A percentile compares a stretch with the other conserved stretches of the same genome.
Conservation (phyloP, 2,329 filamentous ascomycete genomes). For the Penicillium griseofulvum region DNA sequence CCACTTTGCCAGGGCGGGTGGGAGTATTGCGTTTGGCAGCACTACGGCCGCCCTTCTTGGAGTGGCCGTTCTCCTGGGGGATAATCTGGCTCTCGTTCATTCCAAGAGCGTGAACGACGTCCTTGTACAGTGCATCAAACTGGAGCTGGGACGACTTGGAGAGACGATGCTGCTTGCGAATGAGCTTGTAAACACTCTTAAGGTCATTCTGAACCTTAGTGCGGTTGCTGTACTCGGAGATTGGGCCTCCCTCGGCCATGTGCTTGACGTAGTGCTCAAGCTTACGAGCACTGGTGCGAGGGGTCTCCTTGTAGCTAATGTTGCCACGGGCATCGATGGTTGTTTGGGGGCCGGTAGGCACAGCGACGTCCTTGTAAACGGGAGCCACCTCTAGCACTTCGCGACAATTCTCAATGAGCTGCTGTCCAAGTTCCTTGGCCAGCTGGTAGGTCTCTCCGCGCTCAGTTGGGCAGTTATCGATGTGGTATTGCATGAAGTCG, state of each 20-base stretch:
- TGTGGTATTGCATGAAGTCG: slow-evolving; percentile 99
- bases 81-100: slow-evolving; percentile 99
- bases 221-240: slow-evolving; percentile 96
- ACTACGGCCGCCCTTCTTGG: slow-evolving; percentile 56
- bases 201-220: slow-evolving; percentile 98
- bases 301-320: slow-evolving; percentile 85
- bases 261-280: slow-evolving; percentile 97
- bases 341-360: slow-evolving; percentile 89
- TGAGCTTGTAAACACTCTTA: slow-evolving; percentile 93
- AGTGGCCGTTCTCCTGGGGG: slow-evolving; percentile 71
- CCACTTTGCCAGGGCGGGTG: slow-evolving; percentile 79
- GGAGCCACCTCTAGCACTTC: slow-evolving; percentile 81
- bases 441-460: slow-evolving; percentile 96
- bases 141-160: slow-evolving; percentile 95
- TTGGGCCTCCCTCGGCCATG: slow-evolving; percentile 97
- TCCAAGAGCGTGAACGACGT: slow-evolving; percentile 86
- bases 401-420: slow-evolving; percentile 96
- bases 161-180: slow-evolving; percentile 96
- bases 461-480: slow-evolving; percentile 96
- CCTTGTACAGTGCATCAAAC: slow-evolving; percentile 91
- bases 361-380: slow-evolving; percentile 90
- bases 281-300: slow-evolving; percentile 86
- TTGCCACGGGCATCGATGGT: slow-evolving; percentile 91
- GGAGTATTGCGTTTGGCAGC: slow-evolving; percentile 47
- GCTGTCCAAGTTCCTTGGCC: slow-evolving; percentile 89